Conservation (phyloP, 345 rosid genomes). For the Arabidopsis arenosa region DNA sequence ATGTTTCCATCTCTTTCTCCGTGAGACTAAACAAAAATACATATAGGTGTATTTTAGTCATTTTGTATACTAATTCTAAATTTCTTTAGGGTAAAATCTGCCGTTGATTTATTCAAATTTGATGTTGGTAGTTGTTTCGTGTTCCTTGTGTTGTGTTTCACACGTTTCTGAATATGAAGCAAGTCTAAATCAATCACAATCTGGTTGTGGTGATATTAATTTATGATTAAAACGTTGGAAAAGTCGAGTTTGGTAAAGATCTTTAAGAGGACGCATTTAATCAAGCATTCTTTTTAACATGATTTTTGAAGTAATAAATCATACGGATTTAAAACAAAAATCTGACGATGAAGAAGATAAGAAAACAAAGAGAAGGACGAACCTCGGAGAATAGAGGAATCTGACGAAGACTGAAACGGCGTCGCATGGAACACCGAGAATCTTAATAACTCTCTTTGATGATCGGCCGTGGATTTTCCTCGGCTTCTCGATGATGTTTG, state of each 20-base stretch:
- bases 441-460: constrained; percentile 60
- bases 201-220: not conserved
- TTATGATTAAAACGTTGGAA: not conserved
- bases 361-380: not conserved
- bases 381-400: constrained; percentile 78
- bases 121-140: not conserved
- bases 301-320: not conserved
- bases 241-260: not conserved
- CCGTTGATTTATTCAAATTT: constrained; percentile 9
- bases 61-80: not conserved
- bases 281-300: not conserved
- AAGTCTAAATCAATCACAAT: constrained; percentile 13
- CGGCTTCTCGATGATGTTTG: constrained; percentile 54
- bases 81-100: not conserved
- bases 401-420: constrained; percentile 74
- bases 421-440: constrained; percentile 81
- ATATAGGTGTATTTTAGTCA: constrained; percentile 15
- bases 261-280: not conserved
- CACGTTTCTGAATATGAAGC: constrained; percentile 12
- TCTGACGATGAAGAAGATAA: not conserved
- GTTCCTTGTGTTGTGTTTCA: constrained; percentile 8
- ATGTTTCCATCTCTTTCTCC: constrained; percentile 66
- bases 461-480: constrained; percentile 54
- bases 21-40: constrained; percentile 49
- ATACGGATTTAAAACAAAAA: too few species aligned